Conservation (phyloP, 2,329 filamentous ascomycete species). For the Diplodia intermedia region DNA sequence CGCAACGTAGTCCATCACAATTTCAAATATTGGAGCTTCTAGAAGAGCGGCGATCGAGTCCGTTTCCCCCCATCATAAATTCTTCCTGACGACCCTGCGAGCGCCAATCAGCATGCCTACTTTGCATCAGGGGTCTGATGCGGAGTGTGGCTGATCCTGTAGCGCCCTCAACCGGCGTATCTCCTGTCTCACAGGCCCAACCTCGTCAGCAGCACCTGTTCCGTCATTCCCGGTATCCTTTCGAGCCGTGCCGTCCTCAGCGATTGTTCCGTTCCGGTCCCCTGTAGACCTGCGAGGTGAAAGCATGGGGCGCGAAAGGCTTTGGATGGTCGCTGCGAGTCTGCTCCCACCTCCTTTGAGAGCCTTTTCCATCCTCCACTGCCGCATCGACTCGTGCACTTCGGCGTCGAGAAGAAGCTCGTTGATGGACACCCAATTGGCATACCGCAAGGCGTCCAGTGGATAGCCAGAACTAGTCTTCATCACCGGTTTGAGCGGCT, state of each 20-base stretch:
- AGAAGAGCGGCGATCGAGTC: conserved; percentile 16
- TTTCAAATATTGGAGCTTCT: conserved; percentile 5
- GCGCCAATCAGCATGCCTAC: background rate
- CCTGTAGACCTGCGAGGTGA: conserved; percentile 5
- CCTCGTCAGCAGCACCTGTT: background rate
- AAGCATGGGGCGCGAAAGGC: background rate
- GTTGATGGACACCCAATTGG: conserved; percentile 58
- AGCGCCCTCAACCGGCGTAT: conserved; percentile 19
- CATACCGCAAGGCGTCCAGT: conserved; percentile 55
- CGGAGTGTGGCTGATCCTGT: conserved; percentile 21
- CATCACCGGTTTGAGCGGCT: conserved; percentile 32
- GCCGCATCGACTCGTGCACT: conserved; percentile 4
- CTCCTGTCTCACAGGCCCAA: conserved; percentile 19
- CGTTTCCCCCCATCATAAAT: background rate
- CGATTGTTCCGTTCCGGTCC: background rate
- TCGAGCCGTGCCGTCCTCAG: conserved; percentile 9
- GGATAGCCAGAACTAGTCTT: conserved; percentile 51
- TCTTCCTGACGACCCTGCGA: background rate
- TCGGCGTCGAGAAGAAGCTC: conserved; percentile 53
- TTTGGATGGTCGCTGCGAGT: background rate
- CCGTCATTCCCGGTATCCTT: background rate
- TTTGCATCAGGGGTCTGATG: conserved; percentile 14
- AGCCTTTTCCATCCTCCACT: background rate
- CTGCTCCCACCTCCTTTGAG: background rate
- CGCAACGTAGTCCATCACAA: conserved; percentile 14